These are phyloP conservation scores for Herpetospermum pedunculosum DNA, from an alignment of 306 rosid genomes.

Conservation along the genomic window DNA sequence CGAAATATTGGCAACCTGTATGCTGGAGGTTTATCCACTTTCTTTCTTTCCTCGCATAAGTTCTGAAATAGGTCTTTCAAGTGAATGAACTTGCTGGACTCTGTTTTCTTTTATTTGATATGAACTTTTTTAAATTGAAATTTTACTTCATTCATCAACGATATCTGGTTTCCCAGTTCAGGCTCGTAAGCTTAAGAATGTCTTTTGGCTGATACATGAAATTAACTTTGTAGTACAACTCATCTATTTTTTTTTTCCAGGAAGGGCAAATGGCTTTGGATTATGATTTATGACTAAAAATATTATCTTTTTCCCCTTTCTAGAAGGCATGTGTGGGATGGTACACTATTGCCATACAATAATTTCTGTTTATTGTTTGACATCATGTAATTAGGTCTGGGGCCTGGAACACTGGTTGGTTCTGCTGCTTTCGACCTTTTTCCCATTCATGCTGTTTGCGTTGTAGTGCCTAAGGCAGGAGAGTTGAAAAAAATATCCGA, in stretches of 20 bases:
- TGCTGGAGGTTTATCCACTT: slow-evolving; percentile 75
- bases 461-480: slow-evolving; percentile 79
- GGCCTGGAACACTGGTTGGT: slow-evolving; percentile 96
- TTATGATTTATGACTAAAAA: background rate
- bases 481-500: slow-evolving; percentile 87
- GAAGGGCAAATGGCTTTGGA: background rate
- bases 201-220: background rate
- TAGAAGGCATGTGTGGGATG: background rate
- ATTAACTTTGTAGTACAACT: background rate
- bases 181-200: background rate
- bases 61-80: slow-evolving; percentile 9
- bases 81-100: background rate
- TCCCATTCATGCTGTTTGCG: slow-evolving; percentile 94
- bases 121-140: too few relatives aligned
- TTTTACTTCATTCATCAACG: background rate
- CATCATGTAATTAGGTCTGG: slow-evolving; percentile 55
- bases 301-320: background rate
- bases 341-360: background rate
- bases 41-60: slow-evolving; percentile 9
- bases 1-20: slow-evolving; percentile 57
- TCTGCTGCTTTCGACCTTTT: slow-evolving; percentile 98
- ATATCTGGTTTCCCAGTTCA: background rate
- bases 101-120: background rate
- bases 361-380: slow-evolving; percentile 5
- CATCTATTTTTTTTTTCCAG: background rate